Evolutionary conservation across 78 protist genomes (phyloP), one percentile per base, ranked within the genome.

Genomic region (Dictyostelium citrinum): DNA sequence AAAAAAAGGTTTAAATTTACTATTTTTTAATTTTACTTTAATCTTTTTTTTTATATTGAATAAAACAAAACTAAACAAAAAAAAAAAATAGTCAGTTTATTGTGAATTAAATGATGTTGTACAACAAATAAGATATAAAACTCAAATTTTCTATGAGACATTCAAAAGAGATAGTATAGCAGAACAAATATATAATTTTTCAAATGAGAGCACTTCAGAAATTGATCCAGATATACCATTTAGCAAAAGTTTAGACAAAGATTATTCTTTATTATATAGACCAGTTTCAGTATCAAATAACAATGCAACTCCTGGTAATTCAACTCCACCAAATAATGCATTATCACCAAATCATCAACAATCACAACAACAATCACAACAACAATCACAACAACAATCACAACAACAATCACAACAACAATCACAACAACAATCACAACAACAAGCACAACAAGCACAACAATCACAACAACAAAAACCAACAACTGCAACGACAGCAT

Each of bases 111-210:
- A 68, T 46, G 93, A 88, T 46, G 93, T 88, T 16, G 55, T 88
- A 8, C 45, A 67, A 17, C 93, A 88, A 49, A 78, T 88, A n/a
- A 88, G 93, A 78, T 78, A 88, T 45, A 88, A 88, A 24, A 88
- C 93, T 12, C 93, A 88, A 51, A 88, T 88, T 46, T 88, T 88
- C 71, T 88, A 88, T 49, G 93, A 88, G 27, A 60, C 93, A 8
- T 67, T 88, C 29, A 88, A 88, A 22, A 88, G 93, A 78, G 93
- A 88, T 46, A 78, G 85, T 46, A 88, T 88, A 61, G 93, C 93
- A 24, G 93, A 88, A 37, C 93, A 88, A 67, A 61, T 88, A 27
- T 88, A 88, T 49, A 88, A 88, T 27, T 88, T 86, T 68, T 88
- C 93, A 58, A 88, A 88, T 88, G 93, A 88, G 7, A 55, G 37